Evolutionary conservation across 192 early-diverging fungal species (phyloP).

Genomic region (Spinellus fusiger): DNA sequence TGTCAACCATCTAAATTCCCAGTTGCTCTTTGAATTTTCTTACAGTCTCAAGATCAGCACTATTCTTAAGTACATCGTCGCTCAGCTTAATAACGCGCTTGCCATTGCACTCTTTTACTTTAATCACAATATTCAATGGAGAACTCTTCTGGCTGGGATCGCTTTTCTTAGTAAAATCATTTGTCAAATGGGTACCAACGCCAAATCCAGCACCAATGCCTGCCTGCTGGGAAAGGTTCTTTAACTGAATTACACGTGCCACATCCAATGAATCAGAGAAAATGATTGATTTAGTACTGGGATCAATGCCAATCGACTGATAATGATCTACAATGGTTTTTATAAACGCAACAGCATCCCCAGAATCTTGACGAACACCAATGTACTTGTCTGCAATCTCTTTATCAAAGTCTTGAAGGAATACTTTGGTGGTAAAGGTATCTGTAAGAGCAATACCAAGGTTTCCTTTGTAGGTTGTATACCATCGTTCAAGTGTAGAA

Average conservation of each 20-base stretch:
- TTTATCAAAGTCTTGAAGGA: conserved; percentile 56
- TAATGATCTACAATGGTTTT: conserved; percentile 53
- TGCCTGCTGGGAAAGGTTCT: conserved; percentile 33
- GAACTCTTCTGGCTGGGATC: conserved; percentile 30
- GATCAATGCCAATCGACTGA: conserved; percentile 46
- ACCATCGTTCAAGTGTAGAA: conserved; percentile 56
- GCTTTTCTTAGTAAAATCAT: conserved; percentile 48
- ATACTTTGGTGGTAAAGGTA: conserved; percentile 61
- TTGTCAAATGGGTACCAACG: conserved; percentile 72
- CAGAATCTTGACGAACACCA: conserved; percentile 72
- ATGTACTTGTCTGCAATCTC: conserved; percentile 42
- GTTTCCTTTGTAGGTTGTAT: conserved; percentile 42
- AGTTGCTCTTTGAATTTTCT: conserved; percentile 38
- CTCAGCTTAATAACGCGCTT: conserved; percentile 65
- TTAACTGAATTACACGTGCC: conserved; percentile 42
- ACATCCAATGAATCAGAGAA: conserved; percentile 66
- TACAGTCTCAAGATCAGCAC: conserved; percentile 48
- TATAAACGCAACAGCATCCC: conserved; percentile 59
- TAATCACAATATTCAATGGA: conserved; percentile 73
- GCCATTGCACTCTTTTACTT: conserved; percentile 51
- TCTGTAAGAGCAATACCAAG: conserved; percentile 68
- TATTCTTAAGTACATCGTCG: conserved; percentile 58
- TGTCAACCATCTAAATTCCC: conserved; percentile 11
- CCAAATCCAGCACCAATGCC: conserved; percentile 58
- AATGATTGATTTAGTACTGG: conserved; percentile 54